Evolutionary conservation across 129 eudicot genomes (phyloP).

Genomic region (Centrapalus pauciflorus): DNA sequence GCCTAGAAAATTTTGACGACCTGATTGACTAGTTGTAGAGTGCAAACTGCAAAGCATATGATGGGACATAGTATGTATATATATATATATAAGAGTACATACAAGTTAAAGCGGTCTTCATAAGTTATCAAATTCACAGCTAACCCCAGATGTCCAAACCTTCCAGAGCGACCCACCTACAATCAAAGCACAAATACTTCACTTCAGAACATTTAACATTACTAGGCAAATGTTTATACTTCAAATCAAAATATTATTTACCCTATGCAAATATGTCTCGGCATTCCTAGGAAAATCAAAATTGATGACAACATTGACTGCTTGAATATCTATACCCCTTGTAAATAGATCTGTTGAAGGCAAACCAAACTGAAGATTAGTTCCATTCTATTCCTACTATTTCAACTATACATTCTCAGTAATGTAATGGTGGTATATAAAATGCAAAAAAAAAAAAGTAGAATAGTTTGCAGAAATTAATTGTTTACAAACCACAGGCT

Average conservation of each 20-base stretch:
- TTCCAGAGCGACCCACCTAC: slow-evolving; percentile 76
- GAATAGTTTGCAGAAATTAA: no score
- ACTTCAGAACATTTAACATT: slow-evolving; percentile 7
- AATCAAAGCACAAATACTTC: slow-evolving; percentile 5
- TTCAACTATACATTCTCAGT: background rate
- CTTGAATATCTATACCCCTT: slow-evolving; percentile 76
- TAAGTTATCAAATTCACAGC: slow-evolving; percentile 65
- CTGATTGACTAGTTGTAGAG: no score
- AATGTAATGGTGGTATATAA: background rate
- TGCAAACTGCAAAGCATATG: background rate
- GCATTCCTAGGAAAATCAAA: slow-evolving; percentile 76
- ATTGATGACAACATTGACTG: slow-evolving; percentile 75
- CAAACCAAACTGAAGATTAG: slow-evolving; percentile 10
- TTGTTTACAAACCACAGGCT: no score
- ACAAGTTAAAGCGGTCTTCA: slow-evolving; percentile 73
- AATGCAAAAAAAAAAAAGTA: no score
- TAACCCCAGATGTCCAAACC: slow-evolving; percentile 68
- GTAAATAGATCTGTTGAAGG: slow-evolving; percentile 64
- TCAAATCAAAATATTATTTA: slow-evolving; percentile 16
- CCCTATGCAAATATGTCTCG: slow-evolving; percentile 80
- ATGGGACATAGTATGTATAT: background rate
- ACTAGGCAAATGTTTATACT: background rate
- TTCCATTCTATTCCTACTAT: background rate
- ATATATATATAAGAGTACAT: slow-evolving; percentile 23
- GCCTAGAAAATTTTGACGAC: no score